These are phyloP conservation scores for Hygrophoropsis aurantiaca DNA, from an alignment of 768 basidiomycete genomes.

Conservation along the genomic window DNA sequence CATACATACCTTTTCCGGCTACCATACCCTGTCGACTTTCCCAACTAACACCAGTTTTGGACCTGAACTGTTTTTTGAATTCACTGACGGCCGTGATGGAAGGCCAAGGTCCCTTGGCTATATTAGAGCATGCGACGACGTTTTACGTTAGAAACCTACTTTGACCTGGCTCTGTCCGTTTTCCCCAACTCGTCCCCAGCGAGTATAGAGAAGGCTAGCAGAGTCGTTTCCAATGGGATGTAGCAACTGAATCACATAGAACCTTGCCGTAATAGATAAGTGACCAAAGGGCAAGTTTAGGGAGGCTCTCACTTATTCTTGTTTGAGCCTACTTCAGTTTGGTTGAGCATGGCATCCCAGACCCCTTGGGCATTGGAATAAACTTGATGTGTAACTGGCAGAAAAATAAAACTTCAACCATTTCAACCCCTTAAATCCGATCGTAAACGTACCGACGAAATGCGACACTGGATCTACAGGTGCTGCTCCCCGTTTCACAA, in stretches of 20 bases:
- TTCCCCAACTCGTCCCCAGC: slow-evolving; percentile 66
- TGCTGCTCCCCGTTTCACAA: slow-evolving; percentile 54
- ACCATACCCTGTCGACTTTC: slow-evolving; percentile 50
- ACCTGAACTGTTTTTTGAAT: slow-evolving; percentile 62
- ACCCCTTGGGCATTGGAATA: slow-evolving; percentile 38
- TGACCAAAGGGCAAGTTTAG: neutral
- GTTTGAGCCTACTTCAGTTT: slow-evolving; percentile 49
- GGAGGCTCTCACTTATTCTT: slow-evolving; percentile 49
- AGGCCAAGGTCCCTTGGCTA: slow-evolving; percentile 47
- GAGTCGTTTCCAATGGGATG: slow-evolving; percentile 43
- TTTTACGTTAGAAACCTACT: slow-evolving; percentile 26
- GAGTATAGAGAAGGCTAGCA: slow-evolving; percentile 44
- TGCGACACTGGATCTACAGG: slow-evolving; percentile 52
- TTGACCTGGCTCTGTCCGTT: slow-evolving; percentile 49
- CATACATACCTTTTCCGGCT: slow-evolving; percentile 44
- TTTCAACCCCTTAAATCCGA: neutral
- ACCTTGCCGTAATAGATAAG: slow-evolving; percentile 31
- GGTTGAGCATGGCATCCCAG: slow-evolving; percentile 66
- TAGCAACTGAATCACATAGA: slow-evolving; percentile 59
- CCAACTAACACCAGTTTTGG: slow-evolving; percentile 52
- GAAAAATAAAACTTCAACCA: neutral
- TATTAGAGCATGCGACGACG: neutral
- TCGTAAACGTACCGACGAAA: slow-evolving; percentile 41
- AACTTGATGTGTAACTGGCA: slow-evolving; percentile 52
- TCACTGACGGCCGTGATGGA: slow-evolving; percentile 40